These are phyloP conservation scores for Baorangia bicolor DNA, from an alignment of 768 basidiomycete species.

Conservation along the genomic window DNA sequence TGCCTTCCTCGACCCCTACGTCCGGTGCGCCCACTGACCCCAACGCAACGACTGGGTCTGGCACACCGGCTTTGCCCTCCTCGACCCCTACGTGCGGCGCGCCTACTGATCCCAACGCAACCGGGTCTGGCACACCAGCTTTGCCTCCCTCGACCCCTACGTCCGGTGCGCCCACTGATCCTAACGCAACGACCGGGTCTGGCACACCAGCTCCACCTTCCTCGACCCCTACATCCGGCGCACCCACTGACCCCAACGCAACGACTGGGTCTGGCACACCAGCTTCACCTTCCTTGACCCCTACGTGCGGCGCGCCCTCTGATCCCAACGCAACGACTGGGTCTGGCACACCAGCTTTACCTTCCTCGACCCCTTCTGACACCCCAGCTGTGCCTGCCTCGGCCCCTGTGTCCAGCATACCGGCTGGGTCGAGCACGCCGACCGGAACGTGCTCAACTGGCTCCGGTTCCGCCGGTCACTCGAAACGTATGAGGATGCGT, in stretches of 20 bases:
- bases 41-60: background rate
- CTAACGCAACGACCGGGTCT: background rate
- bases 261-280: background rate
- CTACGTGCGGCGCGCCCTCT: too few species aligned
- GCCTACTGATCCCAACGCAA: too few species aligned
- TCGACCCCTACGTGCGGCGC: background rate
- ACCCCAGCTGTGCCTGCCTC: background rate
- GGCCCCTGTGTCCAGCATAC: background rate
- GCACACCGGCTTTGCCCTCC: background rate
- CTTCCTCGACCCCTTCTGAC: background rate
- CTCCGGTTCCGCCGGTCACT: too few species aligned
- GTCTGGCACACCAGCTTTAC: too few species aligned
- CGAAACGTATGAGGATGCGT: background rate
- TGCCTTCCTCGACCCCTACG: background rate
- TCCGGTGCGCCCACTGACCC: background rate
- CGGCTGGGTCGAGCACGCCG: background rate
- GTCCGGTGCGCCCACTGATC: background rate
- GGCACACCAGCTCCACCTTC: background rate
- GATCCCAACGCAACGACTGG: too few species aligned
- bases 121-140: background rate
- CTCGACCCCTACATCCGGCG: background rate
- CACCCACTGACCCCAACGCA: background rate
- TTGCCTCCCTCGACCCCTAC: background rate
- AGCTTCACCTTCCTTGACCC: too few species aligned
- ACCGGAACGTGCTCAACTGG: too few species aligned